These are phyloP conservation scores for Penicillium vulpinum DNA, from an alignment of 2,329 filamentous ascomycete species.

Conservation along the genomic window DNA sequence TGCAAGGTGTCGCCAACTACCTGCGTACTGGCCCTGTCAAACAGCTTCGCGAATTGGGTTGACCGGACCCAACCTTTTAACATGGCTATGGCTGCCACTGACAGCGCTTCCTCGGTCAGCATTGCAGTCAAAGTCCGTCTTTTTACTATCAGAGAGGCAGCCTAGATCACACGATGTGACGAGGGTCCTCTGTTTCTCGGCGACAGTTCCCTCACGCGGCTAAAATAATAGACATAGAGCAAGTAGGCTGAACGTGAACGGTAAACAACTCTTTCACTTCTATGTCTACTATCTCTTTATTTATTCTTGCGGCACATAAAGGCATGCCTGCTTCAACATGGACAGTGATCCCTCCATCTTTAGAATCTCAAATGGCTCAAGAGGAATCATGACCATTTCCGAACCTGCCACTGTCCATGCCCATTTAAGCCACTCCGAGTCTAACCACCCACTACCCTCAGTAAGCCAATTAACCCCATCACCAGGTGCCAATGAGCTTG, in stretches of 20 bases:
- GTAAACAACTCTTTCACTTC: background rate
- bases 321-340: constrained; percentile 33
- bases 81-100: constrained; percentile 47
- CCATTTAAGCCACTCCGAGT: constrained; percentile 44
- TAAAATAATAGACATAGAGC: background rate
- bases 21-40: constrained; percentile 23
- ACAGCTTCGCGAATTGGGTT: constrained; percentile 19
- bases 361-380: constrained; percentile 37
- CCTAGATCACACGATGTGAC: constrained; percentile 74
- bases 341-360: constrained; percentile 21
- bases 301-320: constrained; percentile 39
- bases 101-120: constrained; percentile 52
- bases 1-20: constrained; percentile 20
- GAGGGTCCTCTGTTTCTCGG: constrained; percentile 92
- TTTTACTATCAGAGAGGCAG: constrained; percentile 86
- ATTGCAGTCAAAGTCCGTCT: constrained; percentile 63
- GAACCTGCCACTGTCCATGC: constrained; percentile 44
- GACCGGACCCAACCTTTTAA: constrained; percentile 16
- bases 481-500: constrained; percentile 3
- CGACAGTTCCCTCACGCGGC: constrained; percentile 79
- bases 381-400: constrained; percentile 39
- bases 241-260: too few species aligned
- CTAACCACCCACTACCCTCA: constrained; percentile 38
- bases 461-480: constrained; percentile 21
- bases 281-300: background rate